A percentile compares a stretch with the other conserved stretches of the same genome.
Evolutionary conservation across 1,284 basidiomycete genomes (phyloP).

Genomic region (Tylopilus sp.): DNA sequence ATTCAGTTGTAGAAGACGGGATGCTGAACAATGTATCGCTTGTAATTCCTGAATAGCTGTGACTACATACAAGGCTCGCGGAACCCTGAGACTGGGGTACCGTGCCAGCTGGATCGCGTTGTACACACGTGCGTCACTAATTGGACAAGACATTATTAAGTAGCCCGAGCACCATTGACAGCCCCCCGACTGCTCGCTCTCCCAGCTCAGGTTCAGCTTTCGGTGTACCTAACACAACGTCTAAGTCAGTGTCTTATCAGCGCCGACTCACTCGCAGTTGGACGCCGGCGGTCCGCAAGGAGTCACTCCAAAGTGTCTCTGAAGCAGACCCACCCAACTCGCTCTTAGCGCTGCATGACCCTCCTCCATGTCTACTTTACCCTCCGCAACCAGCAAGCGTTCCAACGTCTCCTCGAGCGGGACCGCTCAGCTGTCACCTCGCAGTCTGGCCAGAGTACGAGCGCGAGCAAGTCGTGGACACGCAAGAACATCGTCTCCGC

Average conservation of each 20-base stretch:
- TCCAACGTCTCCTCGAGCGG: slow-evolving; percentile 73
- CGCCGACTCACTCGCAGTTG: slow-evolving; percentile 16
- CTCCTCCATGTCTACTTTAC: slow-evolving; percentile 78
- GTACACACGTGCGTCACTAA: slow-evolving; percentile 20
- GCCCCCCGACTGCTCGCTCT: no score
- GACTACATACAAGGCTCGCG: slow-evolving; percentile 11
- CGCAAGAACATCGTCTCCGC: slow-evolving; percentile 43
- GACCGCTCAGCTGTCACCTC: slow-evolving; percentile 25
- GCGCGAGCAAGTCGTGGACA: slow-evolving; percentile 66
- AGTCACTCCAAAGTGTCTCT: slow-evolving; percentile 28
- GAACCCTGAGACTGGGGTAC: background rate
- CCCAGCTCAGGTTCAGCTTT: background rate
- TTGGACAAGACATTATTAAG: background rate
- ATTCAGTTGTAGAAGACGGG: slow-evolving; percentile 6
- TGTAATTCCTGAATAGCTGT: slow-evolving; percentile 4
- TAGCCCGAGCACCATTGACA: no score
- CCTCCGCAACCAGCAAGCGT: slow-evolving; percentile 75
- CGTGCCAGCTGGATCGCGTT: no score
- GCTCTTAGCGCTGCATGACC: slow-evolving; percentile 53
- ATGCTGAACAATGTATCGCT: slow-evolving; percentile 1
- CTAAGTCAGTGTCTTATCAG: slow-evolving; percentile 16
- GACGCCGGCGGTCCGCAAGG: slow-evolving; percentile 25
- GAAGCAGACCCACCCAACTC: slow-evolving; percentile 18
- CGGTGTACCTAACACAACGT: background rate
- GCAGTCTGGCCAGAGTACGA: slow-evolving; percentile 39